Conservation (phyloP, 257 asterid genomes). For the Solanum arcanum region DNA sequence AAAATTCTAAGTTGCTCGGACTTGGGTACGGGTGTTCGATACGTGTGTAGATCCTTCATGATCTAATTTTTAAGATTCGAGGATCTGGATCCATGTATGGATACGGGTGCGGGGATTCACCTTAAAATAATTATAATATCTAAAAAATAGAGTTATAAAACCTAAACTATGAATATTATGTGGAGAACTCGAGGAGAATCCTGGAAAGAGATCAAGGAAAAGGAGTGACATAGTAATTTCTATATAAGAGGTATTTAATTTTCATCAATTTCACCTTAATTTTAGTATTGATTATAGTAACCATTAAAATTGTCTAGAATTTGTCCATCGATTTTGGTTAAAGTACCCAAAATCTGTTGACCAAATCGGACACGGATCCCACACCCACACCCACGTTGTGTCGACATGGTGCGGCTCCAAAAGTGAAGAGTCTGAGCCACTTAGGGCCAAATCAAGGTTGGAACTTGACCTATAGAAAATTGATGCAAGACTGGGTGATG, state of each 20-base stretch:
- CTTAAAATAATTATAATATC: not conserved
- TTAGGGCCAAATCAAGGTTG: not conserved
- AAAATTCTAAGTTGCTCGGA: not conserved
- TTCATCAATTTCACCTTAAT: not conserved
- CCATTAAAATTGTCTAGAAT: not conserved
- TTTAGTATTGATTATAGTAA: not conserved
- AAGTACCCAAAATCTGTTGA: not conserved
- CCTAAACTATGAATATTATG: not conserved
- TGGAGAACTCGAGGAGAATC: not conserved
- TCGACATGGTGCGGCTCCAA: not conserved
- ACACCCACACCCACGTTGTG: not conserved
- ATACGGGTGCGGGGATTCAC: not conserved
- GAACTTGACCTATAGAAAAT: not conserved
- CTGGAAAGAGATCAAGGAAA: not conserved
- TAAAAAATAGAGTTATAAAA: not conserved
- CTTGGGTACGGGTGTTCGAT: not conserved
- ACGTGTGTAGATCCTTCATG: not conserved
- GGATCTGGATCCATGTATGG: not conserved
- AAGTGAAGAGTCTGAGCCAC: not conserved
- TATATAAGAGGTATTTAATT: not conserved
- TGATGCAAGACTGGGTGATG: not conserved
- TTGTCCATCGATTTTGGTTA: not conserved
- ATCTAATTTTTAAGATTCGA: not conserved
- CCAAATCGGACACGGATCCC: not conserved
- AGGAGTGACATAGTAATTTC: not conserved